Percentiles rank a stretch among this genome's conserved stretches.
phyloP scores from a whole-genome alignment of 129 eudicot genomes.

The Erigeron canadensis region DNA sequence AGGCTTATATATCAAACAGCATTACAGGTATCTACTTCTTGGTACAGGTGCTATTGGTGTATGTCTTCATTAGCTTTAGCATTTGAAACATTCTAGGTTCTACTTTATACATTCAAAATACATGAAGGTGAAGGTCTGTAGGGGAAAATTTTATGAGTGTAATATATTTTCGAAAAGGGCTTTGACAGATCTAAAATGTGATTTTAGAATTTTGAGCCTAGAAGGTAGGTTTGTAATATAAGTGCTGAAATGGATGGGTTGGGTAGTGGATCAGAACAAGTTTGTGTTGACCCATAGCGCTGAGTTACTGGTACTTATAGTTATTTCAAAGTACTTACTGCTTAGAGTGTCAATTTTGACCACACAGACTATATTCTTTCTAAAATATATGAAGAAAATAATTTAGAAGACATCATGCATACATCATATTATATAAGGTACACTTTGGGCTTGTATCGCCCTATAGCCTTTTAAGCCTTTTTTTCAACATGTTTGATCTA shows the following conservation, averaged over 20 bases:
- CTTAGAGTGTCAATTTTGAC: no score
- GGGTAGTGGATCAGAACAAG: neutral
- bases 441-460: no score
- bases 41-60: neutral
- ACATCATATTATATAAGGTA: no score
- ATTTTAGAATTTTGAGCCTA: conserved; percentile 5
- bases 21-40: conserved; percentile 57
- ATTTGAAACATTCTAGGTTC: neutral
- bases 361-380: no score
- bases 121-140: neutral
- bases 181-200: neutral
- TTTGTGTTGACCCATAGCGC: neutral
- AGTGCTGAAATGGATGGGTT: neutral
- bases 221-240: neutral
- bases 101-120: neutral
- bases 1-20: conserved; percentile 70
- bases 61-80: neutral
- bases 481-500: no score
- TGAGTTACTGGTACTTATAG: no score
- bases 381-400: no score
- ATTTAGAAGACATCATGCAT: no score
- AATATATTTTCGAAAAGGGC: neutral
- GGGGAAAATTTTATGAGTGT: neutral
- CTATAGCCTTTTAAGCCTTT: no score
- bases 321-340: no score